phyloP scores from a whole-genome alignment of 1,284 basidiomycete genomes.

The Rhizoctonia solani region DNA sequence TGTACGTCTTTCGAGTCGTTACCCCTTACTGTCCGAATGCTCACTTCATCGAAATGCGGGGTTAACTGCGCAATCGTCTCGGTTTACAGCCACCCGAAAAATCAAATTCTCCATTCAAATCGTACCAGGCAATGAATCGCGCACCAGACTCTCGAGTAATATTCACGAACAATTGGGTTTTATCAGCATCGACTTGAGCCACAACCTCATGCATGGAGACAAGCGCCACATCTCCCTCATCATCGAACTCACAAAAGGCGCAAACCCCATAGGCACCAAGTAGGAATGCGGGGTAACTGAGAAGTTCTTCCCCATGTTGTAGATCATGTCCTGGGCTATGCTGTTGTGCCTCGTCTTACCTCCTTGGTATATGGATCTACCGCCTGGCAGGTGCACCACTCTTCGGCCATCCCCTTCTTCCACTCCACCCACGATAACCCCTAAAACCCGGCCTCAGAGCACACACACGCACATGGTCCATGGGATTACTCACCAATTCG shows the following conservation, averaged over 20 bases:
- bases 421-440: no score
- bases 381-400: no score
- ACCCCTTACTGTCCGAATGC: neutral
- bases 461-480: no score
- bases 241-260: neutral
- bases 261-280: neutral
- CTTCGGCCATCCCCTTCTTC: no score
- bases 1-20: neutral
- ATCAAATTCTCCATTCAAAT: neutral
- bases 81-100: neutral
- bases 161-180: no score
- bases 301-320: neutral
- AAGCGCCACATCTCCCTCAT: neutral
- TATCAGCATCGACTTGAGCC: no score
- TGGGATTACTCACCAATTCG: no score
- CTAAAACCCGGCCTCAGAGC: no score
- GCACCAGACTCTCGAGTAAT: no score
- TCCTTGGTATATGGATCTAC: neutral
- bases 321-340: conserved; percentile 5
- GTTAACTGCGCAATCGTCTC: neutral
- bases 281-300: conserved; percentile 11
- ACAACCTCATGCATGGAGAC: neutral
- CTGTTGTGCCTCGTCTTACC: neutral
- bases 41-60: neutral
- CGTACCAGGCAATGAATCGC: no score